Evolutionary conservation across 1,284 basidiomycete genomes (phyloP).

Genomic region (Afroboletus lepidellus): DNA sequence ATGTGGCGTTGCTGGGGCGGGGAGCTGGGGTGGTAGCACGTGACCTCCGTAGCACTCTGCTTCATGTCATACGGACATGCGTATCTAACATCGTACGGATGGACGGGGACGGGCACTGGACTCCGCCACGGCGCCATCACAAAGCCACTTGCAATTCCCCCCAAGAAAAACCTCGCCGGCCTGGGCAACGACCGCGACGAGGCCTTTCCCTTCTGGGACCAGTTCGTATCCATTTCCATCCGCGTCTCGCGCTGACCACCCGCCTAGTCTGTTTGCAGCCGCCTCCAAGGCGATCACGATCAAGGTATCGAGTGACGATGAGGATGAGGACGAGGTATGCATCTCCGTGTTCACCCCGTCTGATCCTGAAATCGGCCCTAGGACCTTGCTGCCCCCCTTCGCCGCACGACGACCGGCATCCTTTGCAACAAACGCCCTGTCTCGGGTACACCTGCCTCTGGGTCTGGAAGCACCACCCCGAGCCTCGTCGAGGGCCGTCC

Average conservation of each 20-base stretch:
- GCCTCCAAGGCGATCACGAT: constrained; percentile 78
- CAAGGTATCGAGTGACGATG: constrained; percentile 53
- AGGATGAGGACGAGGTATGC: constrained; percentile 32
- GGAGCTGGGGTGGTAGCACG: constrained; percentile 53
- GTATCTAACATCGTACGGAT: constrained; percentile 82
- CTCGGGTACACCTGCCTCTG: constrained; percentile 50
- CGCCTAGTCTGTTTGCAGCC: constrained; percentile 67
- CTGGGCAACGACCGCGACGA: constrained; percentile 91
- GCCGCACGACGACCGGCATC: constrained; percentile 73
- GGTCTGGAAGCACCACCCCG: constrained; percentile 51
- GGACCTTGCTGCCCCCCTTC: constrained; percentile 32
- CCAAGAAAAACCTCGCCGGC: constrained; percentile 82
- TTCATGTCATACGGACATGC: constrained; percentile 50
- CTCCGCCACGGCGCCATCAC: constrained; percentile 66
- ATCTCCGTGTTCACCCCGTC: background rate
- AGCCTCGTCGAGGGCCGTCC: constrained; percentile 35
- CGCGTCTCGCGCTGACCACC: background rate
- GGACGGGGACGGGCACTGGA: constrained; percentile 80
- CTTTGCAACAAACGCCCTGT: constrained; percentile 68
- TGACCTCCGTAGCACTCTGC: background rate
- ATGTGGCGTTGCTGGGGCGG: constrained; percentile 79
- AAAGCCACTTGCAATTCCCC: constrained; percentile 74
- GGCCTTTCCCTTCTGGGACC: constrained; percentile 95
- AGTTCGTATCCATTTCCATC: constrained; percentile 52
- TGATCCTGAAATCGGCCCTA: background rate